Percentiles rank a stretch among this genome's conserved stretches.
These are phyloP conservation scores for Cyclocybe cylindracea DNA, from an alignment of 768 basidiomycete species.

Conservation along the genomic window DNA sequence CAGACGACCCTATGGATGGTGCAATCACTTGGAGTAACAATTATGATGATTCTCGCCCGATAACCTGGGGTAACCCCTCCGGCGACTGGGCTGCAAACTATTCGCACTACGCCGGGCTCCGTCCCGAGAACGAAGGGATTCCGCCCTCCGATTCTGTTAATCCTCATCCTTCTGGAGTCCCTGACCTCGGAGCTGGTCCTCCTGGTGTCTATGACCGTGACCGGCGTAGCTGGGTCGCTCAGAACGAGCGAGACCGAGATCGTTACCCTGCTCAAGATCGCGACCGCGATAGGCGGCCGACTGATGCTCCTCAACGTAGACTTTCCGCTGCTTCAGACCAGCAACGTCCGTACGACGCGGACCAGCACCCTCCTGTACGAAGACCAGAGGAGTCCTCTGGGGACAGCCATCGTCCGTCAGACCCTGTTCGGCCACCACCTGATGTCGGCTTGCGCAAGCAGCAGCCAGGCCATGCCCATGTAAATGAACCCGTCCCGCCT, in stretches of 20 bases:
- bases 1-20: conserved; percentile 10
- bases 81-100: conserved; percentile 8
- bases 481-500: too few relatives aligned
- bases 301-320: conserved; percentile 4
- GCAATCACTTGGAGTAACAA: conserved; percentile 1
- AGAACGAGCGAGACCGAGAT: conserved; percentile 7
- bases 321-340: conserved; percentile 5
- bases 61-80: conserved; percentile 10
- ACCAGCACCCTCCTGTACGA: conserved; percentile 5
- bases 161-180: conserved; percentile 8
- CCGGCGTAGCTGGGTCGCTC: conserved; percentile 5
- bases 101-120: conserved; percentile 7
- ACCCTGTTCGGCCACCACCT: conserved; percentile 8
- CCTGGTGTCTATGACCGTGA: conserved; percentile 5
- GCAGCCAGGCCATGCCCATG: neutral
- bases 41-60: conserved; percentile 11
- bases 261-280: conserved; percentile 7
- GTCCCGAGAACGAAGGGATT: conserved; percentile 3
- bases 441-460: conserved; percentile 9
- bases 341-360: neutral
- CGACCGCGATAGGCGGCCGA: conserved; percentile 4
- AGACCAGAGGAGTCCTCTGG: conserved; percentile 13
- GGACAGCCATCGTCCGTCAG: conserved; percentile 9
- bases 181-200: conserved; percentile 9
- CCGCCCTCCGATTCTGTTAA: conserved; percentile 1